Conservation (phyloP, 441 rosid genomes). For the Jatropha podagrica region DNA sequence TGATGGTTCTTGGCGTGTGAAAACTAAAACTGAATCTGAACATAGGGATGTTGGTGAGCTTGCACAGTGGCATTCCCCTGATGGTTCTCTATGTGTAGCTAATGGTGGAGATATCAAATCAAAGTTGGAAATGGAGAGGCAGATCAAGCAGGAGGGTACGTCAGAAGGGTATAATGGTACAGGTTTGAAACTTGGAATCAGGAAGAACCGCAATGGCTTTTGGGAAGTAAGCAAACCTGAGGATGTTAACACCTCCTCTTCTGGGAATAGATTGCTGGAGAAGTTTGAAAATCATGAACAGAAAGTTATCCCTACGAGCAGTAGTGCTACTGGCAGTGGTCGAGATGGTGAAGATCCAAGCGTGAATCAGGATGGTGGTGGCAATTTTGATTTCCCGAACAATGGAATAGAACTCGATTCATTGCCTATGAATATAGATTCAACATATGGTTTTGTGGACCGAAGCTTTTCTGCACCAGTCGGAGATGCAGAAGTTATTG, state of each 20-base stretch:
- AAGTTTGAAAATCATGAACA: constrained; percentile 46
- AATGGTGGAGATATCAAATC: constrained; percentile 45
- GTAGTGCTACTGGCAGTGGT: constrained; percentile 93
- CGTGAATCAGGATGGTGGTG: constrained; percentile 88
- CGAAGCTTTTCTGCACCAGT: constrained; percentile 49
- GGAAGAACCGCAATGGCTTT: constrained; percentile 77
- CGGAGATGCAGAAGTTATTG: constrained; percentile 70
- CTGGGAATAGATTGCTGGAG: constrained; percentile 63
- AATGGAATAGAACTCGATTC: constrained; percentile 84
- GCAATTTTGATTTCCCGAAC: constrained; percentile 59
- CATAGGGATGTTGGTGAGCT: constrained; percentile 83
- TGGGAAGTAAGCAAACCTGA: constrained; percentile 95
- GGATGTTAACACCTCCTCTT: constrained; percentile 58
- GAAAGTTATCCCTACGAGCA: constrained; percentile 81
- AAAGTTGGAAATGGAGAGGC: constrained; percentile 49
- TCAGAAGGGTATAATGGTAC: constrained; percentile 68
- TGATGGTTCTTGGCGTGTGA: constrained; percentile 98
- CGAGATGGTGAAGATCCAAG: constrained; percentile 96
- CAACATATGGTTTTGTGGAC: constrained; percentile 53
- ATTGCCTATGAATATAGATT: constrained; percentile 60
- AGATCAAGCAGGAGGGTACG: constrained; percentile 73
- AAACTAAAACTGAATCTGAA: constrained; percentile 73
- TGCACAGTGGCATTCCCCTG: constrained; percentile 78
- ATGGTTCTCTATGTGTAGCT: constrained; percentile 55
- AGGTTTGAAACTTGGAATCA: constrained; percentile 87